A percentile compares a stretch with the other conserved stretches of the same genome.
Evolutionary conservation across 805 yeast genomes (phyloP).

Genomic region (Priceomyces melissophilus): DNA sequence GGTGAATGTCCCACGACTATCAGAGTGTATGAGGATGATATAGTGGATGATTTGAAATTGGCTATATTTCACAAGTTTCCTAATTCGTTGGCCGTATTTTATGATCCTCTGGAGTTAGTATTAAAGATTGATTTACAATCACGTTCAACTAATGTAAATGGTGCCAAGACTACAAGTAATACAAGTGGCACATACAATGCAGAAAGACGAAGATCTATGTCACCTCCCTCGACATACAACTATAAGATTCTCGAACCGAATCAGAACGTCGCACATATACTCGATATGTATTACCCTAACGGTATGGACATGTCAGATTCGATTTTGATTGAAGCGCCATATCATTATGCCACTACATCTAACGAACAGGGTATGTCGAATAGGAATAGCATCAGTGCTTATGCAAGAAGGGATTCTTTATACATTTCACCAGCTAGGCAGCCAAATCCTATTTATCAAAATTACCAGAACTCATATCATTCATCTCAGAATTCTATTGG

Average conservation of each 20-base stretch:
- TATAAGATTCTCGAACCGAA: conserved; percentile 53
- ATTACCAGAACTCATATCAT: conserved; percentile 2
- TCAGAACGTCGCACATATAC: conserved; percentile 50
- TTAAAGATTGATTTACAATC: conserved; percentile 30
- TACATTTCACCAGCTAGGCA: background rate
- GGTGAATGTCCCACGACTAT: conserved; percentile 68
- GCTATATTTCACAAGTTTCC: conserved; percentile 64
- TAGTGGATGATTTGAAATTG: conserved; percentile 79
- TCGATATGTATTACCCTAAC: conserved; percentile 60
- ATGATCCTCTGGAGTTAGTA: conserved; percentile 67
- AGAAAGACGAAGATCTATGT: background rate
- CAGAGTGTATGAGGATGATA: conserved; percentile 54
- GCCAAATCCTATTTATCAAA: background rate
- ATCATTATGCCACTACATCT: background rate
- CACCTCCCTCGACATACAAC: background rate
- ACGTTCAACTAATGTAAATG: conserved; percentile 7
- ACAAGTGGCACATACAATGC: background rate
- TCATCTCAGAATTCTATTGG: conserved; percentile 7
- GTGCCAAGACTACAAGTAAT: background rate
- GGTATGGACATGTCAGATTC: conserved; percentile 71
- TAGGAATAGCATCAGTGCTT: background rate
- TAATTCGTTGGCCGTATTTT: conserved; percentile 54
- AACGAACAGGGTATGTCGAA: background rate
- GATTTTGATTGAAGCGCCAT: conserved; percentile 53
- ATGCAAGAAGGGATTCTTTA: background rate